Evolutionary conservation across 768 basidiomycete genomes (phyloP), one percentile per base, ranked within the genome.

Genomic region (Roridomyces roridus): DNA sequence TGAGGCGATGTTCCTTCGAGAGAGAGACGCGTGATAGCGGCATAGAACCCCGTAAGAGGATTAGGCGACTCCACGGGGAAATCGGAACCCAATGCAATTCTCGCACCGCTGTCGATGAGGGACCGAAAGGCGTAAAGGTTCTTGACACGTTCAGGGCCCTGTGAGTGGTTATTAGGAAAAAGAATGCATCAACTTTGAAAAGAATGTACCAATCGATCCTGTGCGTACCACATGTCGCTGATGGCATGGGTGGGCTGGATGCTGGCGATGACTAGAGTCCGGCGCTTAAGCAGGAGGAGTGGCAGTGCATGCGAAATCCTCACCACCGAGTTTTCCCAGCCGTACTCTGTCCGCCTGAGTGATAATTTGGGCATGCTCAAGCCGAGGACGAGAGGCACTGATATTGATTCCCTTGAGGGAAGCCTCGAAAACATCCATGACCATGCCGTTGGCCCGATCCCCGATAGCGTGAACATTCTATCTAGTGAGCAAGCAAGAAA

Each of bases 301-400:
- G 25, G 23, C 18, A n/a, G n/a, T 42, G 20, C 15, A 39, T 23
- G 29, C 53, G 29, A 20, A 21, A 57, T 11, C 59, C 83, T 62
- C 65, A 92, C 94, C 88, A 53, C 93, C 94, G 8, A 96, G 83
- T 59, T 78, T 83, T 18, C 89, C 93, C 15, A 95, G 79, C 15
- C 93, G 83, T 24, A 72, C 73, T 78, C 96, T 86, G 68, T 96
- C 95, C 2, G 74, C 77, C n/a, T 79, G 75, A 3, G 83, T 86
- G 71, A 96, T 80, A 65, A 97, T 87, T 70, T 97, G 94, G 8
- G 92, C 93, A 72, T 98, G 95, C 70, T 98, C 95, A 12, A 96
- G 80, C 23, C 95, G 84, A 43, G 92, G 88, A 37, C 94, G 79
- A 42, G 86, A 73, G 23, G 86, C 84, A 24, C 83, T 80, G 9